Conservation (phyloP, 2,329 filamentous ascomycete genomes). For the Hirsutella minnesotensis region DNA sequence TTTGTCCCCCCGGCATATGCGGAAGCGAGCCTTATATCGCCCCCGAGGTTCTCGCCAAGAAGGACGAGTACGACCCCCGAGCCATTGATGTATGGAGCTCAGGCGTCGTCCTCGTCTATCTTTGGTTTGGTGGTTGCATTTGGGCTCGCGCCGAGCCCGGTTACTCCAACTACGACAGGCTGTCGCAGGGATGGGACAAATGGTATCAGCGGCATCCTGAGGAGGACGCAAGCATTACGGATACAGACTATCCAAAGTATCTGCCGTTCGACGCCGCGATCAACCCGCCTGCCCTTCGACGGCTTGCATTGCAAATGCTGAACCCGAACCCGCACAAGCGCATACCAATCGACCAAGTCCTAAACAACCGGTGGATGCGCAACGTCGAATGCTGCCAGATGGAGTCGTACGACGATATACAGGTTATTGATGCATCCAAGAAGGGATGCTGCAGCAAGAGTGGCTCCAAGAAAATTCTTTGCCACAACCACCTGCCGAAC, state of each 20-base stretch:
- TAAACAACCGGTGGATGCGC: slow-evolving; percentile 62
- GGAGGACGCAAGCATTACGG: slow-evolving; percentile 27
- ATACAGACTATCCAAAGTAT: slow-evolving; percentile 54
- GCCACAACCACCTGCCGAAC: slow-evolving; percentile 44
- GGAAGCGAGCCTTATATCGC: slow-evolving; percentile 81
- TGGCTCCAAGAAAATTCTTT: slow-evolving; percentile 39
- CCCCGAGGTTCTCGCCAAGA: slow-evolving; percentile 67
- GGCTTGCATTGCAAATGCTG: slow-evolving; percentile 69
- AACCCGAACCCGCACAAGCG: slow-evolving; percentile 65
- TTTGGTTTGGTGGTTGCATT: slow-evolving; percentile 59
- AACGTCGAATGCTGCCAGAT: slow-evolving; percentile 68
- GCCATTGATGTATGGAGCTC: slow-evolving; percentile 79
- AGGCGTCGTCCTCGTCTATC: slow-evolving; percentile 70
- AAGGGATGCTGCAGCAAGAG: slow-evolving; percentile 31
- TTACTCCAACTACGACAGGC: slow-evolving; percentile 49
- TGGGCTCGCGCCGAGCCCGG: slow-evolving; percentile 57
- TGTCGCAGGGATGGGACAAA: slow-evolving; percentile 55
- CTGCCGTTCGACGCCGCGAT: slow-evolving; percentile 52
- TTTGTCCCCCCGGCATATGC: slow-evolving; percentile 70
- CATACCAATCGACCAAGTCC: slow-evolving; percentile 54
- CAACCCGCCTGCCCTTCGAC: slow-evolving; percentile 55
- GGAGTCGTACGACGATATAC: slow-evolving; percentile 58
- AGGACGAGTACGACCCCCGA: slow-evolving; percentile 56
- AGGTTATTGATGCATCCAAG: slow-evolving; percentile 51
- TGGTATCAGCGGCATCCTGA: slow-evolving; percentile 46